Evolutionary conservation across 306 rosid species (phyloP).

Genomic region (Senna tora): DNA sequence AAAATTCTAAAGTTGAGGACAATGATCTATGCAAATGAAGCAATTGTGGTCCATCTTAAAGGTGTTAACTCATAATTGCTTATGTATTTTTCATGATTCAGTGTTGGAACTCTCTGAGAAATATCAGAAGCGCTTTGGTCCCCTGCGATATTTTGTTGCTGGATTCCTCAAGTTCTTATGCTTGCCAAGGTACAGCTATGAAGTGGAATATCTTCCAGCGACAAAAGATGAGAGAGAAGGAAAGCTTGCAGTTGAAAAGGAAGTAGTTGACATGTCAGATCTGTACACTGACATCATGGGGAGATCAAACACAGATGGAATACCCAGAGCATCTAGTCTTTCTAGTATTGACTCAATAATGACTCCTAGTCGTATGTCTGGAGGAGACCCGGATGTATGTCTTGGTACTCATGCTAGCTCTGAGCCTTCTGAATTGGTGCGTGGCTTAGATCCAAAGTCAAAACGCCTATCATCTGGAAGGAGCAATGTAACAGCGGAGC

Average conservation of each 20-base stretch:
- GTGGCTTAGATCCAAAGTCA: constrained; percentile 92
- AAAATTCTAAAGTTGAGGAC: constrained; percentile 24
- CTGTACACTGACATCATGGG: constrained; percentile 82
- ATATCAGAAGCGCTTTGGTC: constrained; percentile 96
- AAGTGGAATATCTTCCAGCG: constrained; percentile 94
- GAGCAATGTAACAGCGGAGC: constrained; percentile 77
- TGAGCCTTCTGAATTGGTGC: constrained; percentile 97
- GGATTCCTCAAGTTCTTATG: constrained; percentile 93
- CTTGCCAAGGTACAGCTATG: constrained; percentile 90
- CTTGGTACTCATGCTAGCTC: constrained; percentile 80
- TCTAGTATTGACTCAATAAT: constrained; percentile 98
- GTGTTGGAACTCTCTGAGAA: constrained; percentile 96
- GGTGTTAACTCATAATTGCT: constrained; percentile 21
- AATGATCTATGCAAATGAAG: constrained; percentile 20
- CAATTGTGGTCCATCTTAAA: constrained; percentile 16
- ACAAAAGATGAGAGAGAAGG: constrained; percentile 75
- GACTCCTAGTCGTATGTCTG: constrained; percentile 95
- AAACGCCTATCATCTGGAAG: constrained; percentile 88
- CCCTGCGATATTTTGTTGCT: constrained; percentile 95
- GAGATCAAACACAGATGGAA: constrained; percentile 84
- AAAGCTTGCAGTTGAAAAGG: constrained; percentile 60
- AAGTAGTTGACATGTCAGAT: constrained; percentile 85
- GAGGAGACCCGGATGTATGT: constrained; percentile 81
- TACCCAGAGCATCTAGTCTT: constrained; percentile 97
- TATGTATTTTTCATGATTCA: constrained; percentile 48